Conservation (phyloP, 2,329 filamentous ascomycete genomes). For the Neofusicoccum umdonicola region DNA sequence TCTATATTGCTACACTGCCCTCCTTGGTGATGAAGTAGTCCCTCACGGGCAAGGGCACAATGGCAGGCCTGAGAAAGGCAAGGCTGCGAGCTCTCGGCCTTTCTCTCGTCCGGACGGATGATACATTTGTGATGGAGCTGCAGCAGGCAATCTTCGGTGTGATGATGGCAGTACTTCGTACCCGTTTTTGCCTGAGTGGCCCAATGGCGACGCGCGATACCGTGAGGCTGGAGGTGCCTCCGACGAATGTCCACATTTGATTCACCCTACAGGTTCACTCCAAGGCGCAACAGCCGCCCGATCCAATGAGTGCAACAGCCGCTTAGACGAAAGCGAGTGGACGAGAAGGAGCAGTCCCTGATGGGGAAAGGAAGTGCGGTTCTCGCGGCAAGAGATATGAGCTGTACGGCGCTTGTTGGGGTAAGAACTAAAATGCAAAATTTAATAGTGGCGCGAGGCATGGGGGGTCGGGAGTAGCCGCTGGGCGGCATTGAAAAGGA, state of each 20-base stretch:
- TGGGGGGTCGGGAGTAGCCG: slow-evolving; percentile 3
- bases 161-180: neutral
- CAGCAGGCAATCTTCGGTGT: neutral
- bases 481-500: neutral
- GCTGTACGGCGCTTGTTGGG: neutral
- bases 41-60: neutral
- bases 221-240: slow-evolving; percentile 12
- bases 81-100: neutral
- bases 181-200: neutral
- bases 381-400: neutral
- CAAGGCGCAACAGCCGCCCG: neutral
- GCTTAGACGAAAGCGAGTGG: neutral
- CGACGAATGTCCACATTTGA: slow-evolving; percentile 6
- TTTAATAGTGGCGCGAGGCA: neutral
- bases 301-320: neutral
- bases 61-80: neutral
- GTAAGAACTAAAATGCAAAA: neutral
- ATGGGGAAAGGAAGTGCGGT: neutral
- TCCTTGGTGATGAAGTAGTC: neutral
- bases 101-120: neutral
- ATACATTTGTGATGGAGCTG: neutral
- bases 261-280: neutral
- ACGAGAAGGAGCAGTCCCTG: neutral
- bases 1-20: neutral
- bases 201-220: neutral